A percentile compares a stretch with the other conserved stretches of the same genome.
phyloP scores from a whole-genome alignment of 2,329 filamentous ascomycete species.

The Aaosphaeria pasadenensis region DNA sequence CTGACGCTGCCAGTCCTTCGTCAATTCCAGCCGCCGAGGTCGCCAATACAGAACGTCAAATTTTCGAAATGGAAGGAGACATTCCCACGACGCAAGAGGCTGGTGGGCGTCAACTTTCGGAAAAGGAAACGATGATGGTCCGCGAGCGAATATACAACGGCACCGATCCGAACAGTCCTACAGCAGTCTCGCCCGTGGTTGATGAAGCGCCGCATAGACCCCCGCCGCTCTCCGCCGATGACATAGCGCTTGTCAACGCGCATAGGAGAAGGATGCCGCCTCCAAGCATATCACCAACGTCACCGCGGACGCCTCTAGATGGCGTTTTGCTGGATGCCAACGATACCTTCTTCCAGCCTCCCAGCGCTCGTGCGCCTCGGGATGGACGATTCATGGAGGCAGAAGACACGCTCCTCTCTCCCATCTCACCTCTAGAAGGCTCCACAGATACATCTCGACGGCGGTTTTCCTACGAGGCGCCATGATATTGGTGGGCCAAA shows the following conservation, averaged over 20 bases:
- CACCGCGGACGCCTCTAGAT: conserved; percentile 28
- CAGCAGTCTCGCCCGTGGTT: conserved; percentile 13
- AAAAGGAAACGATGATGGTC: conserved; percentile 48
- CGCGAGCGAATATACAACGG: conserved; percentile 48
- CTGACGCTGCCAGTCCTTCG: conserved; percentile 7
- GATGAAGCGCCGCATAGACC: conserved; percentile 20
- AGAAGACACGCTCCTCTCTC: conserved; percentile 29
- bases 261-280: conserved; percentile 7
- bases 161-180: conserved; percentile 28
- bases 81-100: conserved; percentile 53
- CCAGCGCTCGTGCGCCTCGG: conserved; percentile 3
- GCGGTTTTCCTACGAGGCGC: conserved; percentile 38
- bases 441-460: conserved; percentile 27
- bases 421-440: conserved; percentile 33
- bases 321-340: conserved; percentile 28
- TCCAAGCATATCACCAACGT: conserved; percentile 26
- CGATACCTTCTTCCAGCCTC: conserved; percentile 27
- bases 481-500: too few relatives aligned
- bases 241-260: conserved; percentile 27
- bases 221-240: conserved; percentile 20
- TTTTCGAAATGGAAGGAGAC: conserved; percentile 54
- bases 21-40: conserved; percentile 26
- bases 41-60: conserved; percentile 33
- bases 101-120: conserved; percentile 44
- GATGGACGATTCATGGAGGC: conserved; percentile 15